Evolutionary conservation across 257 asterid genomes (phyloP).

Genomic region (Datura wrightii): DNA sequence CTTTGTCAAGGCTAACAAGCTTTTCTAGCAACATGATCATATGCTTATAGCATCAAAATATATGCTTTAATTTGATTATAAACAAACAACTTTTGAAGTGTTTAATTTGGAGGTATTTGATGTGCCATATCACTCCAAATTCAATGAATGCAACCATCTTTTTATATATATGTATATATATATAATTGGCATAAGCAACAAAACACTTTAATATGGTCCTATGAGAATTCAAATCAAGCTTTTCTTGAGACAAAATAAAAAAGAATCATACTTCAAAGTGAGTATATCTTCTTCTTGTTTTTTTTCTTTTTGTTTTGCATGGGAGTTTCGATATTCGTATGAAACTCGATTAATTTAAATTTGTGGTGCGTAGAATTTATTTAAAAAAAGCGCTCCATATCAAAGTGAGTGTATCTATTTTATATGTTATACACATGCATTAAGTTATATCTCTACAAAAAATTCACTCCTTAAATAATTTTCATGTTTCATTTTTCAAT

Average conservation of each 20-base stretch:
- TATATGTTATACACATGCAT: conserved; percentile 13
- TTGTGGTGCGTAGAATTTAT: no score
- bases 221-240: conserved; percentile 45
- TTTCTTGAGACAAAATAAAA: conserved; percentile 35
- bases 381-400: no score
- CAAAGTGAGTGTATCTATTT: no score
- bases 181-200: conserved; percentile 26
- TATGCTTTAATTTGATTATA: conserved; percentile 46
- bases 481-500: no score
- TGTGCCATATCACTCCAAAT: conserved; percentile 40
- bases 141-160: conserved; percentile 37
- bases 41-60: conserved; percentile 25
- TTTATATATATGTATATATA: not conserved
- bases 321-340: no score
- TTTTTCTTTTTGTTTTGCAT: no score
- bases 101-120: conserved; percentile 46
- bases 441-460: no score
- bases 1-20: conserved; percentile 24
- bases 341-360: no score
- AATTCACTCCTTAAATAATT: no score
- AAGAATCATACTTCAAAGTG: conserved; percentile 30
- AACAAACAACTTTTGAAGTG: conserved; percentile 39
- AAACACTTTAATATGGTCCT: conserved; percentile 30
- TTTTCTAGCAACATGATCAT: conserved; percentile 12
- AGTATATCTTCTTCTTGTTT: not conserved